Evolutionary conservation across 2,329 filamentous ascomycete species (phyloP), one percentile per base, ranked within the genome.

Genomic region (Curvularia verruculosa): DNA sequence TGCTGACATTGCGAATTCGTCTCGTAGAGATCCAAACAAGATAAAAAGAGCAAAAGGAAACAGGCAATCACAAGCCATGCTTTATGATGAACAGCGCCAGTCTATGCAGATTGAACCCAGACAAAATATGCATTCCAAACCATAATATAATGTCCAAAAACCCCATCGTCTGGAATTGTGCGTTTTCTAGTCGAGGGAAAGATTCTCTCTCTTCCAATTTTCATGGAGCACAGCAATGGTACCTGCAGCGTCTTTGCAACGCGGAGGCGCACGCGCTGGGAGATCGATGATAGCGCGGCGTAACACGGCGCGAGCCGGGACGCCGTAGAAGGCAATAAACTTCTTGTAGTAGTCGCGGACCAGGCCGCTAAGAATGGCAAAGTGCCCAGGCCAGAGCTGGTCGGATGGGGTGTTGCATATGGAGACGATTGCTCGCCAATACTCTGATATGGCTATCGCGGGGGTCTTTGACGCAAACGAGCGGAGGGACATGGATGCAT

Each of bases 271-370:
- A 18, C 68, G 70, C 6, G 59, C 75, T 2, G 91, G 92, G 47
- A 95, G 88, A 12, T 91, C 88, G n/a, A 95, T 76, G 24, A 94
- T 79, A 0, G 90, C 90, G 49, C 85, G 81, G 36, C 87, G 82
- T 63, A 97, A 74, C 1, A 91, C 86, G 0, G 85, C 89, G n/a
- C 90, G 74, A 0, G 86, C 93, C 7, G 89, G 86, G 48, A 86
- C 87, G 1, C 93, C 94, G 69, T 93, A 99, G 65, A 95, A 91
- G 13, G 82, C 81, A 47, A 97, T 79, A 67, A 98, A 92, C 18
- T 89, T 87, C 52, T 86, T 83, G 60, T 91, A 88, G 59, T 89
- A 89, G 23, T 88, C 85, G 49, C 83, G 78, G 6, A 85, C 74
- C 60, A 86, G 79, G 36, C 79, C 80, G 65, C 85, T 81, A 26